Evolutionary conservation across 495 filamentous ascomycete genomes (phyloP), one percentile per base, ranked within the genome.

Genomic region (Lasiosphaeriaceae sp.): DNA sequence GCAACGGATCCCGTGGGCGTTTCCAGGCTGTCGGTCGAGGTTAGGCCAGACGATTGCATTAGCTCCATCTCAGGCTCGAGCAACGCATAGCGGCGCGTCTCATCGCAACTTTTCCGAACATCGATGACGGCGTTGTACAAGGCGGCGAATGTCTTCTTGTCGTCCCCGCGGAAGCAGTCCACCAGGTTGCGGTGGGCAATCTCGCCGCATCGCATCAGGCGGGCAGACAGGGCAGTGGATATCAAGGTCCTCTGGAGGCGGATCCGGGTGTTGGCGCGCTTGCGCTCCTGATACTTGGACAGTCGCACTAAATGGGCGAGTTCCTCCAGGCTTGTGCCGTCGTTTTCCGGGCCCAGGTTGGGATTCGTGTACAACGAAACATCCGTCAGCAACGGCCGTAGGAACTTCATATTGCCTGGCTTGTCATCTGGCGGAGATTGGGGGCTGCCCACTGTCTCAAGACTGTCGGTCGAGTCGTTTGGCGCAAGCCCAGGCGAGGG

Each of bases 61-160:
- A 73, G 63, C 21, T 88, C 82, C 73, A 86, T 77, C 67, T 89
- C 86, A 9, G 82, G 84, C 59, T 88, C 86, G 73, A 89, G 64
- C 31, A 88, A 70, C 41, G 85, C 86, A 76, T 84, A 87, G 31
- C 82, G 77, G 54, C 83, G 78, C 26, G 81, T 86, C 56, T 84
- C 81, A 65, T 88, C 86, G 77, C 90, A 96, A 23, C 89, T 90
- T 65, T 89, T 89, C 71, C 88, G 83, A 49, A 96, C 87, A 73
- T 96, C 90, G 74, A 91, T 86, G 57, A 96, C 79, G 49, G 90
- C 87, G 77, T 93, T 89, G 70, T 92, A 96, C 47, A 96, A 77
- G 65, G 82, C 83, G 52, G 87, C 88, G 74, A 98, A 98, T 61
- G 80, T 86, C 64, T 85, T 85, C 76, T 94, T 96, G 71, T 97